These are phyloP conservation scores for Cladobotryum protrusum DNA, from an alignment of 2,329 filamentous ascomycete species.

Conservation along the genomic window DNA sequence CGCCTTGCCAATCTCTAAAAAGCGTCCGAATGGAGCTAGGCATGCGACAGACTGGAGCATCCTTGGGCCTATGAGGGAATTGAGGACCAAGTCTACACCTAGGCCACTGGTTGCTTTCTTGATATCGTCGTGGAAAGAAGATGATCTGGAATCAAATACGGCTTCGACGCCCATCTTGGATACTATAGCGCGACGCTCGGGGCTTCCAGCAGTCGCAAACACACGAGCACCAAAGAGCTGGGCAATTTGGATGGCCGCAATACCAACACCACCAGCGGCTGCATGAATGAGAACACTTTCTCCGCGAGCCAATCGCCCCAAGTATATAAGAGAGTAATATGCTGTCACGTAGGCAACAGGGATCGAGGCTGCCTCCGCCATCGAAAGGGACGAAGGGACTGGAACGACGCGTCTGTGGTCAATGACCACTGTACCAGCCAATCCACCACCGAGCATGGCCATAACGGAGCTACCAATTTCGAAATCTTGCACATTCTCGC, in stretches of 20 bases:
- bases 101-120: conserved; percentile 18
- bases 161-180: conserved; percentile 22
- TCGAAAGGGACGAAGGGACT: conserved; percentile 10
- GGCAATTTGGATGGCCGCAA: conserved; percentile 33
- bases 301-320: conserved; percentile 16
- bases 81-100: conserved; percentile 28
- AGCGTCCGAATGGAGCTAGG: conserved; percentile 5
- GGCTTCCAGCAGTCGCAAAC: conserved; percentile 29
- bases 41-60: conserved; percentile 26
- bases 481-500: too few relatives aligned
- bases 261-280: conserved; percentile 31
- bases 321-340: conserved; percentile 19
- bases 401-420: too few relatives aligned
- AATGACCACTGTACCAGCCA: too few relatives aligned
- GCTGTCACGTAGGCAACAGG: conserved; percentile 24
- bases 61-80: conserved; percentile 22
- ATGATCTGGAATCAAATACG: conserved; percentile 27
- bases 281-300: conserved; percentile 32
- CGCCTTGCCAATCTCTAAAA: conserved; percentile 28
- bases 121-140: conserved; percentile 23
- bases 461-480: too few relatives aligned
- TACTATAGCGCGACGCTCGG: conserved; percentile 21
- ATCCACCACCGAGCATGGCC: too few relatives aligned
- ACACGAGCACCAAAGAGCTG: conserved; percentile 28
- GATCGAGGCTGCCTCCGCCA: conserved; percentile 20